Base-by-base conservation (phyloP, 2,329 filamentous ascomycete species). In the Aspergillus ibericus region DNA sequence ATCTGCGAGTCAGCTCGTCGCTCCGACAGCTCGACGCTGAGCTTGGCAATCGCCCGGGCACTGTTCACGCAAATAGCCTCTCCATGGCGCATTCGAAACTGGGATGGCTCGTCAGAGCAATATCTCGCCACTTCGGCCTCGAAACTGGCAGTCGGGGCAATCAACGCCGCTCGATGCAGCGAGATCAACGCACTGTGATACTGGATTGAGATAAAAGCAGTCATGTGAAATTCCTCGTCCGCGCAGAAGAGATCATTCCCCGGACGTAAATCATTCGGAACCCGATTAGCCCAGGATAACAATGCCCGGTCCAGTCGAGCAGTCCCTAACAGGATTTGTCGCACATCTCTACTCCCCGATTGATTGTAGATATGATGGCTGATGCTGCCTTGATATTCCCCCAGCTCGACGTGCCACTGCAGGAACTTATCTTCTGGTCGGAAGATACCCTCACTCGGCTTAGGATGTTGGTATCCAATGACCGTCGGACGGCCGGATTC, bases 21-120 rank as follows among this genome's bases (percentile, higher is more conserved):
- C 10, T 62, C 61, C 0, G 49, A 54, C 10, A 63, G 16, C 38
- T 63, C 59, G 6, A 63, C 55, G 15, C 57, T 63, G 2, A 63
- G 20, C 4, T 60, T 63, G 1, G 61, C 61, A 25, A 63, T 63
- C 9, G 59, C 55, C 2, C 61, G 51, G 1, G 61, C 61, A 10
- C 61, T 63, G 18, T 58, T 60, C 2, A 59, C 56, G 22, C 61
- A 63, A 5, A 63, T 58, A 0, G 59, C 40, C 13, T 63, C 61
- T 15, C 61, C 61, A 15, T 51, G 40, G 1, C 54, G 47, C 12
- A 63, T 38, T 1, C 61, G 56, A 32, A 58, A 57, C 4, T 47
- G 53, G 2, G 56, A 63, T 12, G 59, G 56, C 13, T 61, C 61
- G 4, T 59, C 56, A 8, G 54, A 13, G 25, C 59, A 59, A 15